A percentile compares a stretch with the other conserved stretches of the same genome.
These are phyloP conservation scores for Dianthus caryophyllus DNA, from an alignment of 148 eudicot genomes.

Conservation along the genomic window DNA sequence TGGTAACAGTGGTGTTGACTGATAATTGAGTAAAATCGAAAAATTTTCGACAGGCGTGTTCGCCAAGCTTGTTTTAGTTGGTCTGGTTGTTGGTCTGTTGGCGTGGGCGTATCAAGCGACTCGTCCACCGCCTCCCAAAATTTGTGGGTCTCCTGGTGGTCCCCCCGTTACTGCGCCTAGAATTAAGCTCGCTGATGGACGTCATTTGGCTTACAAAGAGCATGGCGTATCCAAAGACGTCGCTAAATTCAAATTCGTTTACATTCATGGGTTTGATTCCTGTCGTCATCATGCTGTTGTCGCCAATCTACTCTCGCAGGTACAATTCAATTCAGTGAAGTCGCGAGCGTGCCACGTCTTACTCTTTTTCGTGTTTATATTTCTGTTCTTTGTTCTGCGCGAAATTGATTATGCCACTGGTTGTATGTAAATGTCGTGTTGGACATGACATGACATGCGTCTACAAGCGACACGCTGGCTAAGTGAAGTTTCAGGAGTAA, in stretches of 20 bases:
- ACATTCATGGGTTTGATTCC: constrained; percentile 60
- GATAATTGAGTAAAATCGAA: neutral
- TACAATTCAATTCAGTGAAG: constrained; percentile 19
- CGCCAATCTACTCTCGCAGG: constrained; percentile 48
- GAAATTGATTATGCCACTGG: too few species aligned
- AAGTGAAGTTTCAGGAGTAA: too few species aligned
- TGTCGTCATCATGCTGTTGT: constrained; percentile 57
- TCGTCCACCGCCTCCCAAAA: constrained; percentile 69
- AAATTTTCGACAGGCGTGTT: constrained; percentile 42
- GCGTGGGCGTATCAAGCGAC: constrained; percentile 77
- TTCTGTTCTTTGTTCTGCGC: neutral
- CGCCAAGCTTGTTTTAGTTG: constrained; percentile 49
- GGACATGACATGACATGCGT: too few species aligned
- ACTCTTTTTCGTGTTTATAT: neutral
- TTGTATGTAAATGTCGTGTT: too few species aligned
- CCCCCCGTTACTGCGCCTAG: constrained; percentile 80
- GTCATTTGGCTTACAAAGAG: constrained; percentile 82
- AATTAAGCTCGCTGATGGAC: constrained; percentile 73
- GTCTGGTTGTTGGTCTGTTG: constrained; percentile 47
- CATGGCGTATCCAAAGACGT: constrained; percentile 64
- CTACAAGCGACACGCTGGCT: too few species aligned
- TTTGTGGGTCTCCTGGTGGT: constrained; percentile 69
- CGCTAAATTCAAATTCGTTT: constrained; percentile 68
- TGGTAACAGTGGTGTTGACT: neutral
- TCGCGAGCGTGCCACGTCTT: too few species aligned